Percentiles rank a stretch among this genome's conserved stretches.
phyloP scores from a whole-genome alignment of 225 moss, liverwort and hornwort species.

The Physcomitrellopsis africana region DNA sequence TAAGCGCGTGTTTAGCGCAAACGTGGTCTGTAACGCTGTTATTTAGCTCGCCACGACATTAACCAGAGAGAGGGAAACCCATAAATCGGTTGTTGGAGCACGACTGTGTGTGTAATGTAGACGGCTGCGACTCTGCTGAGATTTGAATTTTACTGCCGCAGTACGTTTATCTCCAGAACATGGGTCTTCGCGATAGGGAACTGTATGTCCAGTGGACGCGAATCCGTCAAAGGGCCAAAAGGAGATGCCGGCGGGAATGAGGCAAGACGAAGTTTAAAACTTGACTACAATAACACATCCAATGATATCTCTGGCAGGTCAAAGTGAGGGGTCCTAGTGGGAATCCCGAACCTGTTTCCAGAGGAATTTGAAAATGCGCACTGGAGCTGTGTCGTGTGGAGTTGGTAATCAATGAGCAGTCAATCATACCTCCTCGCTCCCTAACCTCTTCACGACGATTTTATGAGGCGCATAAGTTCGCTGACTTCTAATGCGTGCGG shows the following conservation, averaged over 20 bases:
- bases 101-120: too few species aligned
- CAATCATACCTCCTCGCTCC: constrained; percentile 25
- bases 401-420: constrained; percentile 41
- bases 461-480: constrained; percentile 17
- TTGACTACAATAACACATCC: constrained; percentile 14
- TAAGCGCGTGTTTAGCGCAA: too few species aligned
- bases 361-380: constrained; percentile 47
- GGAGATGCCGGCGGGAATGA: constrained; percentile 30
- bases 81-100: too few species aligned
- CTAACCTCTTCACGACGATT: constrained; percentile 22
- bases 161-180: background rate
- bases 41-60: too few species aligned
- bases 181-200: background rate
- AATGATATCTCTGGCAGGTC: constrained; percentile 26
- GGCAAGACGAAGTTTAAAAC: constrained; percentile 23
- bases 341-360: constrained; percentile 13
- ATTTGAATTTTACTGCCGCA: background rate
- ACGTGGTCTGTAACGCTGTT: too few species aligned
- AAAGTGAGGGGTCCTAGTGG: constrained; percentile 26
- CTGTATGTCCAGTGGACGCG: background rate
- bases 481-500: background rate
- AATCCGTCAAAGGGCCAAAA: constrained; percentile 11
- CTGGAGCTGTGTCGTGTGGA: constrained; percentile 1
- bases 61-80: too few species aligned
- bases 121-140: background rate